Percentiles rank a stretch among this genome's conserved stretches.
Evolutionary conservation across 1,284 basidiomycete species (phyloP).

Genomic region (Tylopilus sp.): DNA sequence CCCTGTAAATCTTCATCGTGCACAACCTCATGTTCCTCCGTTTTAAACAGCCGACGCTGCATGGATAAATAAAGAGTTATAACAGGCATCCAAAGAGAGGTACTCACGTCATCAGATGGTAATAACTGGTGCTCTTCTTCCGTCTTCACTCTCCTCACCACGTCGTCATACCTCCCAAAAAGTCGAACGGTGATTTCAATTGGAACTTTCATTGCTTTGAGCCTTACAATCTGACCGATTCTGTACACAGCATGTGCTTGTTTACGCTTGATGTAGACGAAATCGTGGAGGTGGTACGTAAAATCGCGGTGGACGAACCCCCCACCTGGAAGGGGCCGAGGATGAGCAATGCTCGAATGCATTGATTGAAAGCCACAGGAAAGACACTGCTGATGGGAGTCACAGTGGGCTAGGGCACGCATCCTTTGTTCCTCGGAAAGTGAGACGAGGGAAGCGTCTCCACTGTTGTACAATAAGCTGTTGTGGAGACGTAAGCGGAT

Average conservation of each 20-base stretch:
- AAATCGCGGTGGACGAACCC: slow-evolving; percentile 39
- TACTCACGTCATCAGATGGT: slow-evolving; percentile 34
- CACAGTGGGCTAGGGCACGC: slow-evolving; percentile 32
- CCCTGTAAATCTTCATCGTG: slow-evolving; percentile 44
- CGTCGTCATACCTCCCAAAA: slow-evolving; percentile 44
- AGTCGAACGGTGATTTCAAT: slow-evolving; percentile 37
- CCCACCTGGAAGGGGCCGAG: slow-evolving; percentile 26
- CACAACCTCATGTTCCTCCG: slow-evolving; percentile 28
- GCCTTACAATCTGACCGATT: slow-evolving; percentile 53
- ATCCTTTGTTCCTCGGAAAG: slow-evolving; percentile 37
- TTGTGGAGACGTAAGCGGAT: slow-evolving; percentile 1
- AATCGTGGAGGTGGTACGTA: slow-evolving; percentile 55
- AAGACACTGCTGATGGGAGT: slow-evolving; percentile 40
- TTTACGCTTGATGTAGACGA: slow-evolving; percentile 48
- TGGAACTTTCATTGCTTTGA: slow-evolving; percentile 29
- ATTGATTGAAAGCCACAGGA: slow-evolving; percentile 41
- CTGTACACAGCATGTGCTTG: slow-evolving; percentile 35
- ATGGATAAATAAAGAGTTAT: slow-evolving; percentile 7
- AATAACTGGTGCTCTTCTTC: slow-evolving; percentile 11
- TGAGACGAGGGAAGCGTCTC: slow-evolving; percentile 42
- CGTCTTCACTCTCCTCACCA: slow-evolving; percentile 21
- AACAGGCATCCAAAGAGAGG: background rate
- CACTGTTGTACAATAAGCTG: slow-evolving; percentile 47
- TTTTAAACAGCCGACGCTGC: slow-evolving; percentile 47
- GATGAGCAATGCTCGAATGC: slow-evolving; percentile 23